Percentiles rank a stretch among this genome's conserved stretches.
These are phyloP conservation scores for Lyophyllum decastes DNA, from an alignment of 768 basidiomycete genomes.

Conservation along the genomic window DNA sequence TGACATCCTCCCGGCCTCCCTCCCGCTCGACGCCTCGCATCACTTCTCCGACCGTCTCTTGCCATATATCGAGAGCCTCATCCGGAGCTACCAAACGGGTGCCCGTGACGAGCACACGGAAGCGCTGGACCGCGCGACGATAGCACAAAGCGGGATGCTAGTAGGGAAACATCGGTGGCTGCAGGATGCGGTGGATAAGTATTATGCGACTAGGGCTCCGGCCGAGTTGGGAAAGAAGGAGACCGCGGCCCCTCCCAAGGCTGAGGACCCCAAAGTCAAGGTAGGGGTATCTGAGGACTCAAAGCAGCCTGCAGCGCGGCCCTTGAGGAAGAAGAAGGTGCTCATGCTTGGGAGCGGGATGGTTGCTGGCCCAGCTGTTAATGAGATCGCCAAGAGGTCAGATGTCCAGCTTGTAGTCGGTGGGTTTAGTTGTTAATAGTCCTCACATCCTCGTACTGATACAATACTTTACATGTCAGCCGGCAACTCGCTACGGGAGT, in stretches of 20 bases:
- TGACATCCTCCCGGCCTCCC: slow-evolving; percentile 86
- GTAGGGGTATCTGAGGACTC: background rate
- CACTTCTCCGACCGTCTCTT: slow-evolving; percentile 70
- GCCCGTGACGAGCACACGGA: slow-evolving; percentile 27
- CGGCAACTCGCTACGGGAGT: slow-evolving; percentile 69
- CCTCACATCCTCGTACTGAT: background rate
- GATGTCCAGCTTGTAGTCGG: slow-evolving; percentile 79
- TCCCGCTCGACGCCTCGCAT: slow-evolving; percentile 79
- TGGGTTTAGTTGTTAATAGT: slow-evolving; percentile 37
- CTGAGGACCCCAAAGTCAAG: background rate
- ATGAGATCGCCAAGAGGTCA: slow-evolving; percentile 60
- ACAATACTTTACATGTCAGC: slow-evolving; percentile 45
- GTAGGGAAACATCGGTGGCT: slow-evolving; percentile 60
- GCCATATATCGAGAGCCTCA: slow-evolving; percentile 67
- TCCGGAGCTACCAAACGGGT: slow-evolving; percentile 40
- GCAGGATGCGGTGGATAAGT: slow-evolving; percentile 46
- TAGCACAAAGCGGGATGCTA: slow-evolving; percentile 62
- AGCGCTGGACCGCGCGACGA: slow-evolving; percentile 70
- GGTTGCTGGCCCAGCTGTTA: slow-evolving; percentile 88
- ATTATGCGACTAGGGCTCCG: slow-evolving; percentile 27
- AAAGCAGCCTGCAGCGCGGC: background rate
- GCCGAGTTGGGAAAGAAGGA: background rate
- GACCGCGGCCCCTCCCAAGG: background rate
- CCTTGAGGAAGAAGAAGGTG: slow-evolving; percentile 57
- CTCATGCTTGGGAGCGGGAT: slow-evolving; percentile 92